Conservation (phyloP, 2,329 filamentous ascomycete genomes). For the Aspergillus fructus region DNA sequence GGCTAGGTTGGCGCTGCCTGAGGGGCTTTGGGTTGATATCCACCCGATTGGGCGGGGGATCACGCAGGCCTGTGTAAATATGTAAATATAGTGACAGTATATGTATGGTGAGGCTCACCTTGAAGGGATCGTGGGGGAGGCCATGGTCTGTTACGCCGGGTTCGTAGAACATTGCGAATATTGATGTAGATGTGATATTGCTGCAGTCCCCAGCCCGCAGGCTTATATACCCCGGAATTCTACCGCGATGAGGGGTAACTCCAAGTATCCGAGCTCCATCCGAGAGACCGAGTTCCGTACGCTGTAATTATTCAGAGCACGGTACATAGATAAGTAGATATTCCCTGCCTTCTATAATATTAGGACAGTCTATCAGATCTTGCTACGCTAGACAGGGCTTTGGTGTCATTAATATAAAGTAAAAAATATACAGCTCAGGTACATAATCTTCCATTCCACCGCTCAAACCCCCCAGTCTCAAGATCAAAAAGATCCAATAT, state of each 20-base stretch:
- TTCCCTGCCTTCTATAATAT: too few species aligned
- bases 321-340: too few species aligned
- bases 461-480: slow-evolving; percentile 40
- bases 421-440: too few species aligned
- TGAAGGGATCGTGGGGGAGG: slow-evolving; percentile 57
- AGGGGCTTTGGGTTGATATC: slow-evolving; percentile 57
- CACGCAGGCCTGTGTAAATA: slow-evolving; percentile 45
- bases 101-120: slow-evolving; percentile 32
- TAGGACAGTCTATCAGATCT: too few species aligned
- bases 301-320: too few species aligned
- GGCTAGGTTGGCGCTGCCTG: slow-evolving; percentile 55
- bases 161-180: slow-evolving; percentile 49
- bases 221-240: neutral
- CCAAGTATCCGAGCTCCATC: neutral
- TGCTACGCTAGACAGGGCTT: too few species aligned
- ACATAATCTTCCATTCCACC: slow-evolving; percentile 8
- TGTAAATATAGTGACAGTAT: too few species aligned
- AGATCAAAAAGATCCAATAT: slow-evolving; percentile 49
- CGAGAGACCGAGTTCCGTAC: neutral
- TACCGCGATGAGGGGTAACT: neutral
- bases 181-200: too few species aligned
- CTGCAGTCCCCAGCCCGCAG: too few species aligned
- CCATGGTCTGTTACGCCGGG: slow-evolving; percentile 54
- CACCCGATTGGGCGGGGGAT: slow-evolving; percentile 63
- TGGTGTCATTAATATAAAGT: too few species aligned